phyloP scores from a whole-genome alignment of 2,329 filamentous ascomycete species.

The Ophiostoma quercus region DNA sequence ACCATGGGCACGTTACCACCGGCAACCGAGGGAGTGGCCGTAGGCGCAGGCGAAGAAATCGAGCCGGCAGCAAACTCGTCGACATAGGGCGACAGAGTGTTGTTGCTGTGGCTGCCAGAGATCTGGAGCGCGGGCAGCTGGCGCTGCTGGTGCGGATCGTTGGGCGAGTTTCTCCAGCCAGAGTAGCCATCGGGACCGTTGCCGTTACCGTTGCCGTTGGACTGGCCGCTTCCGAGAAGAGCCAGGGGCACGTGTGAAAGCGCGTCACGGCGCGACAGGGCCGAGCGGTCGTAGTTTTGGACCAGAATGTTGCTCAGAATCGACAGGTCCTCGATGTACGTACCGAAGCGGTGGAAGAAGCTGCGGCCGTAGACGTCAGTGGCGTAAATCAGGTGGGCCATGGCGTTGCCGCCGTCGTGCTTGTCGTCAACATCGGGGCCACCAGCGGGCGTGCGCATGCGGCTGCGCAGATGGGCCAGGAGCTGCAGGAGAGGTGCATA shows the following conservation, averaged over 20 bases:
- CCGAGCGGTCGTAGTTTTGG: conserved; percentile 33
- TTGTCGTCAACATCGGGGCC: neutral
- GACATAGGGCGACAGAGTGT: conserved; percentile 24
- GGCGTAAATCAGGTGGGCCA: conserved; percentile 33
- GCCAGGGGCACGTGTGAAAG: conserved; percentile 39
- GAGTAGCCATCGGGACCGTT: neutral
- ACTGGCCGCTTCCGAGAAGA: conserved; percentile 17
- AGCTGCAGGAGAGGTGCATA: conserved; percentile 31
- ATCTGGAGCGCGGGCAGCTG: conserved; percentile 17
- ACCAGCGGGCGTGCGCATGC: conserved; percentile 13
- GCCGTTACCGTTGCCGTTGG: neutral
- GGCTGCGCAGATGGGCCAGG: conserved; percentile 31
- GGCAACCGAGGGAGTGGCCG: conserved; percentile 17
- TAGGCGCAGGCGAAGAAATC: conserved; percentile 13
- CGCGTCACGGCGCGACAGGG: conserved; percentile 44
- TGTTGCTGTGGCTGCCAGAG: conserved; percentile 7
- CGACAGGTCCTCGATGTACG: conserved; percentile 31
- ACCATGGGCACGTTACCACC: conserved; percentile 25
- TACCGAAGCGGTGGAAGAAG: conserved; percentile 44
- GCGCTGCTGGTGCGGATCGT: conserved; percentile 15
- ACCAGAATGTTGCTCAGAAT: conserved; percentile 37
- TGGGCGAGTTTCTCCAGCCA: conserved; percentile 17
- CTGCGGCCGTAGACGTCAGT: conserved; percentile 50
- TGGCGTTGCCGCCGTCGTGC: neutral
- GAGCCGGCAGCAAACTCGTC: conserved; percentile 20